Conservation (phyloP, 164 flowering plant species). For the Annona squamosa region DNA sequence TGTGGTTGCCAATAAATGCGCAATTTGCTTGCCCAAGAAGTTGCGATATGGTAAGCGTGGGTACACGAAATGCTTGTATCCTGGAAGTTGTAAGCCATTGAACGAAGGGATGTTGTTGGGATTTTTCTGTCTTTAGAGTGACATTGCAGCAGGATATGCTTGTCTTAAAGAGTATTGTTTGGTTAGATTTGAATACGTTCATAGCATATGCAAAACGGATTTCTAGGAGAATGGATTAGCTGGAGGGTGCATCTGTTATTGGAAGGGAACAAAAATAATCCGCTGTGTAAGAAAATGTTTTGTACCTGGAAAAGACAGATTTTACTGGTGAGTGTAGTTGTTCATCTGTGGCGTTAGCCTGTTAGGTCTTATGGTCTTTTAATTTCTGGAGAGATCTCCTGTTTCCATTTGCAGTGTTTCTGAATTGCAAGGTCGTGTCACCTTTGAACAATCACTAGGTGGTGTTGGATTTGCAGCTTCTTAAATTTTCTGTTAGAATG, state of each 20-base stretch:
- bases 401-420: neutral
- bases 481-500: neutral
- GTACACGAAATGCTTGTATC: neutral
- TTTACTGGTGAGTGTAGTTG: neutral
- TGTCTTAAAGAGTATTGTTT: neutral
- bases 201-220: neutral
- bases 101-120: neutral
- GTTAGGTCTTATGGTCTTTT: neutral
- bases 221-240: neutral
- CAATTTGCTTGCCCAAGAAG: neutral
- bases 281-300: neutral
- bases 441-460: neutral
- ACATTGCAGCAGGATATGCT: neutral
- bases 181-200: neutral
- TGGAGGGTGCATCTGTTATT: neutral
- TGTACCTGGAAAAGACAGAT: neutral
- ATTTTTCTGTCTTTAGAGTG: neutral
- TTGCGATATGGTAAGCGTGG: neutral
- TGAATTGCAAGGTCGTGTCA: too few species aligned
- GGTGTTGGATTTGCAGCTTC: neutral
- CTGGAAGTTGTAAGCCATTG: neutral
- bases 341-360: neutral
- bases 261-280: neutral
- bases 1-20: neutral
- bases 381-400: neutral